Percentiles rank a stretch among this genome's conserved stretches.
Evolutionary conservation across 768 basidiomycete genomes (phyloP).

Genomic region (Tephrocybe sp.): DNA sequence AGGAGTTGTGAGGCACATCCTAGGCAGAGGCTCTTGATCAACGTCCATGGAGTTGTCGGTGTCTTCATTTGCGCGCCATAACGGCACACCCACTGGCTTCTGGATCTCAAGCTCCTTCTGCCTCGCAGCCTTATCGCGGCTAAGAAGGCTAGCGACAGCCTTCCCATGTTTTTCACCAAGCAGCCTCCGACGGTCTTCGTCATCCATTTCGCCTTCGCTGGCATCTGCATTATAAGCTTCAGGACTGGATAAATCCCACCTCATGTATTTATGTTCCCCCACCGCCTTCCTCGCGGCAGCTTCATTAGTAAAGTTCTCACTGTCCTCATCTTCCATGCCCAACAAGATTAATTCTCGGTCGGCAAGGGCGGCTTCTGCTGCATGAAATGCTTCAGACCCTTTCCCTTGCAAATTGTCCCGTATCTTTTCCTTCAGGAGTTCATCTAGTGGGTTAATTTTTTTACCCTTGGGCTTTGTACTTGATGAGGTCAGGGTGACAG

Average conservation of each 20-base stretch:
- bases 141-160: conserved; percentile 42
- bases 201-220: conserved; percentile 24
- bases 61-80: conserved; percentile 24
- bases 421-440: conserved; percentile 52
- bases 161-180: conserved; percentile 40
- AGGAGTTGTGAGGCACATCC: conserved; percentile 15
- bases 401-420: conserved; percentile 35
- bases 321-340: conserved; percentile 18
- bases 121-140: conserved; percentile 32
- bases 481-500: conserved; percentile 6
- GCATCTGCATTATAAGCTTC: conserved; percentile 10
- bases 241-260: conserved; percentile 18
- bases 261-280: conserved; percentile 18
- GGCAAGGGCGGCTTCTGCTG: conserved; percentile 40
- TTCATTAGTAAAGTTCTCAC: conserved; percentile 39
- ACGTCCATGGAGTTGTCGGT: conserved; percentile 14
- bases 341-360: conserved; percentile 28
- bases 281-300: conserved; percentile 37
- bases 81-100: conserved; percentile 25
- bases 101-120: conserved; percentile 21
- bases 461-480: conserved; percentile 17
- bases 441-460: conserved; percentile 47
- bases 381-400: conserved; percentile 38
- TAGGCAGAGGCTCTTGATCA: conserved; percentile 7
- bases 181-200: conserved; percentile 31